Evolutionary conservation across 768 basidiomycete genomes (phyloP).

Genomic region (Mycena rosella): DNA sequence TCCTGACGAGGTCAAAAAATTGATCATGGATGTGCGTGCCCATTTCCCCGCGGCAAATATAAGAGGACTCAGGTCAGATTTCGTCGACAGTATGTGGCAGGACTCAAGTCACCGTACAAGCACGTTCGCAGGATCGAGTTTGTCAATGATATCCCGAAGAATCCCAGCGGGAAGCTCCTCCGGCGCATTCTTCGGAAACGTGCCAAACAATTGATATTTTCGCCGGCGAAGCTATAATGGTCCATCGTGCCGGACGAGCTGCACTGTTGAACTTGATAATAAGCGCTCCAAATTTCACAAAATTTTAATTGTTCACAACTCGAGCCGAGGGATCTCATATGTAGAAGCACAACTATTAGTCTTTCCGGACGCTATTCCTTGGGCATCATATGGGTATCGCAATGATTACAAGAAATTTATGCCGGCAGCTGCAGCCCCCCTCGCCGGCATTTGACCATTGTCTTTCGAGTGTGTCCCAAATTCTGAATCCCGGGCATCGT

Average conservation of each 20-base stretch:
- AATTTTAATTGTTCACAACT: too few species aligned
- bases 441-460: too few species aligned
- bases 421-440: too few species aligned
- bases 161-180: conserved; percentile 20
- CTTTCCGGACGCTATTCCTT: too few species aligned
- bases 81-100: conserved; percentile 13
- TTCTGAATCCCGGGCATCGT: neutral
- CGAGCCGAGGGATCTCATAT: too few species aligned
- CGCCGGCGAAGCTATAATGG: conserved; percentile 3
- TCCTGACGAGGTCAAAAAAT: conserved; percentile 23
- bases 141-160: conserved; percentile 5
- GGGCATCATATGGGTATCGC: too few species aligned
- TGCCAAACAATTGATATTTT: neutral
- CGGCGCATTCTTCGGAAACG: conserved; percentile 14
- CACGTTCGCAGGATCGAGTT: neutral
- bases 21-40: conserved; percentile 14
- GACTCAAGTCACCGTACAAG: neutral
- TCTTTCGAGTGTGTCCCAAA: neutral
- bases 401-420: too few species aligned
- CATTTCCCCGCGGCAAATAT: neutral
- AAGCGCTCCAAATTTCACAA: too few species aligned
- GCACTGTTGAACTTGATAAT: too few species aligned
- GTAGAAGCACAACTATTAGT: too few species aligned
- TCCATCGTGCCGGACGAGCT: too few species aligned
- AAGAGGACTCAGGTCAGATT: conserved; percentile 16